These are phyloP conservation scores for Capronia coronata DNA, from an alignment of 2,329 filamentous ascomycete genomes.

Conservation along the genomic window DNA sequence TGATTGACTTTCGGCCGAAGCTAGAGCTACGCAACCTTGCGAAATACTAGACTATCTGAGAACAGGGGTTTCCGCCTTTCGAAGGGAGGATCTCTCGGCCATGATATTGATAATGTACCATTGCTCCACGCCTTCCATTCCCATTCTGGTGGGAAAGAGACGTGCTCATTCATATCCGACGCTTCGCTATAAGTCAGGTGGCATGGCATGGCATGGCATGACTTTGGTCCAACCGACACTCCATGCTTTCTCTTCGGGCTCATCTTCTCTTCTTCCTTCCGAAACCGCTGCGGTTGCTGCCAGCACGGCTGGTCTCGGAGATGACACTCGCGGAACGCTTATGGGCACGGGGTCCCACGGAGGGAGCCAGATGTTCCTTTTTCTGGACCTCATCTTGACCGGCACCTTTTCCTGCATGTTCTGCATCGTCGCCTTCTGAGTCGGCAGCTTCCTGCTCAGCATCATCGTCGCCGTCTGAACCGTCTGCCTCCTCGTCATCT, in stretches of 20 bases:
- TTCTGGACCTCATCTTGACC: slow-evolving; percentile 7
- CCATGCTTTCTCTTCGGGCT: not conserved
- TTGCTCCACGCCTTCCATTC: too few species aligned
- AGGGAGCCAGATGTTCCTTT: slow-evolving; percentile 9
- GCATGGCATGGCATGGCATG: too few species aligned
- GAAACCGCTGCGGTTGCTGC: slow-evolving; percentile 27
- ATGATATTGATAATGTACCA: too few species aligned
- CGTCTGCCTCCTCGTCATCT: slow-evolving; percentile 2
- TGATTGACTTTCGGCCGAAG: too few species aligned
- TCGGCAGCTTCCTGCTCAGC: not conserved
- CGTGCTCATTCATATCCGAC: too few species aligned
- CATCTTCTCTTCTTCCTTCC: slow-evolving; percentile 26
- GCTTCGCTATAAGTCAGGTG: too few species aligned
- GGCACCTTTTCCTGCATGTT: slow-evolving; percentile 8
- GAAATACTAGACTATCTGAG: too few species aligned
- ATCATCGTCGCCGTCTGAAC: not conserved
- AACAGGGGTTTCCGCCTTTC: too few species aligned
- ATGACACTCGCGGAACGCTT: slow-evolving; percentile 81
- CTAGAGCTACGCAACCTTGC: too few species aligned
- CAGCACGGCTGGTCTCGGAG: slow-evolving; percentile 52
- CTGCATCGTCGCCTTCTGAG: not conserved
- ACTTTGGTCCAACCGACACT: not conserved
- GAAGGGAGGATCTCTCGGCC: too few species aligned
- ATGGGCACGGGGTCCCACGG: slow-evolving; percentile 37
- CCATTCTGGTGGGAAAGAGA: too few species aligned